A percentile compares a stretch with the other conserved stretches of the same genome.
Conservation (phyloP, 2,329 filamentous ascomycete genomes). For the Nothopassalora personata region DNA sequence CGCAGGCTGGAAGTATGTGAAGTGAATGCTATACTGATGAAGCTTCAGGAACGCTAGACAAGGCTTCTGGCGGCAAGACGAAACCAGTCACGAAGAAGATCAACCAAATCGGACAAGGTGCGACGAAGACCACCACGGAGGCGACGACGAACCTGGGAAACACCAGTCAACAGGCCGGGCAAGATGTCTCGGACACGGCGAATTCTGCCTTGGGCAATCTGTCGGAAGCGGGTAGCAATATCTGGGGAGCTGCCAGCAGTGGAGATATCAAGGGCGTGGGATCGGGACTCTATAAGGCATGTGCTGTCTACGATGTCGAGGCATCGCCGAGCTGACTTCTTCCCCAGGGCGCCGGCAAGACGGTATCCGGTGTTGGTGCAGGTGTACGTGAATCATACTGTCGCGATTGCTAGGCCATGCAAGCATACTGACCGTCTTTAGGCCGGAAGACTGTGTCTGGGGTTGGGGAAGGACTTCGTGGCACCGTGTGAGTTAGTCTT, state of each 20-base stretch:
- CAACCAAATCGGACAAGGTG: constrained; percentile 32
- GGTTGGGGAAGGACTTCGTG: constrained; percentile 23
- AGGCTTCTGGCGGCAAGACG: constrained; percentile 29
- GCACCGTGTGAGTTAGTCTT: constrained; percentile 14
- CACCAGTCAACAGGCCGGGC: constrained; percentile 28
- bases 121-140: constrained; percentile 31
- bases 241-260: constrained; percentile 21
- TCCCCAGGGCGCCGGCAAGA: constrained; percentile 16
- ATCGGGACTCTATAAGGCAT: constrained; percentile 18
- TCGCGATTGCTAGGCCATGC: background rate
- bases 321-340: too few relatives aligned
- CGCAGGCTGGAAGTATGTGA: constrained; percentile 4
- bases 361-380: constrained; percentile 29
- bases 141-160: constrained; percentile 36
- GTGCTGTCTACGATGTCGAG: background rate
- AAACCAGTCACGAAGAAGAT: constrained; percentile 31
- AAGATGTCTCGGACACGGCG: constrained; percentile 33
- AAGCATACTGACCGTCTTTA: constrained; percentile 5
- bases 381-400: constrained; percentile 7
- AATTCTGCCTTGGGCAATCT: constrained; percentile 26
- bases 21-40: constrained; percentile 1
- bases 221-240: constrained; percentile 26
- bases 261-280: constrained; percentile 30
- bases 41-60: constrained; percentile 29
- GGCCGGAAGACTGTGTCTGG: constrained; percentile 26